phyloP scores from a whole-genome alignment of 495 filamentous ascomycete genomes.

The Copromyces sp. region DNA sequence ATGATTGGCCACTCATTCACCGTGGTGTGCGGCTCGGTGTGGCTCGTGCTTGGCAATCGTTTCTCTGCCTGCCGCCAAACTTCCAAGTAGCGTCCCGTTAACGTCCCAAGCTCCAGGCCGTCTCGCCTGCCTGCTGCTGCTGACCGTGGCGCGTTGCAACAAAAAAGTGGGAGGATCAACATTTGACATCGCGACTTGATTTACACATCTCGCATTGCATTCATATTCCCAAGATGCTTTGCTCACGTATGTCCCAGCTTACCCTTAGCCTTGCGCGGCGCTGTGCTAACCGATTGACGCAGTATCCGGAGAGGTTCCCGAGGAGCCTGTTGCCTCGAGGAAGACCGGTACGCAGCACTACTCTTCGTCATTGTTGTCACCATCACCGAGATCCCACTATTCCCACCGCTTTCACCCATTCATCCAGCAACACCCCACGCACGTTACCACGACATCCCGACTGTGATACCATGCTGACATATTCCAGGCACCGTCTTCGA shows the following conservation, averaged over 20 bases:
- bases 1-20: background rate
- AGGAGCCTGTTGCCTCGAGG: slow-evolving; percentile 85
- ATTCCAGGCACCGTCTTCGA: slow-evolving; percentile 75
- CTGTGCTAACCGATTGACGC: slow-evolving; percentile 12
- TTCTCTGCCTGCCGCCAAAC: slow-evolving; percentile 1
- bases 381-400: background rate
- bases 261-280: background rate
- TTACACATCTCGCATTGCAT: background rate
- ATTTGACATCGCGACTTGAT: background rate
- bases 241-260: slow-evolving; percentile 46
- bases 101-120: background rate
- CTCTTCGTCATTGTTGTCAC: background rate
- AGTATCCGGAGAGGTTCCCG: slow-evolving; percentile 97
- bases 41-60: background rate
- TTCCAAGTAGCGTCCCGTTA: too few relatives aligned
- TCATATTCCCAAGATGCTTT: slow-evolving; percentile 46
- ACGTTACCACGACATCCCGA: background rate
- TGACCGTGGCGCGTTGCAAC: background rate
- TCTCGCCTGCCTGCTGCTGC: slow-evolving; percentile 1
- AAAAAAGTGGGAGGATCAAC: slow-evolving; percentile 15
- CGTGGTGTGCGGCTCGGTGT: background rate
- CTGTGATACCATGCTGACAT: slow-evolving; percentile 12
- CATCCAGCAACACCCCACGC: background rate
- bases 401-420: background rate
- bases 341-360: slow-evolving; percentile 65